phyloP scores from a whole-genome alignment of 495 filamentous ascomycete genomes.

The Cercophora scortea region DNA sequence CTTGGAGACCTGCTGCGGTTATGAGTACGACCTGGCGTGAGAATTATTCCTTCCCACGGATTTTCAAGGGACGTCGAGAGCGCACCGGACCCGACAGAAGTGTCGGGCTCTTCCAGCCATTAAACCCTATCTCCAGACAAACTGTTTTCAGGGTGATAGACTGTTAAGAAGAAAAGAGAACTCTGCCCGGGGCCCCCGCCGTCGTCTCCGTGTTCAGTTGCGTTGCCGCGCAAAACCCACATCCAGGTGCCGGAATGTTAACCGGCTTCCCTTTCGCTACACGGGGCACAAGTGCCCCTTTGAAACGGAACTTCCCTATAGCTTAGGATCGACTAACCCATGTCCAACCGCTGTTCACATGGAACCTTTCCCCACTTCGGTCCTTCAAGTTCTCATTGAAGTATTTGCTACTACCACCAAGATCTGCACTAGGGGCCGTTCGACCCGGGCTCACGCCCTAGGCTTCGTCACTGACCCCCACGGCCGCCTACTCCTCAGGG shows the following conservation, averaged over 20 bases:
- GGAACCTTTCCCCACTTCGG: slow-evolving; percentile 66
- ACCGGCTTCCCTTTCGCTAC: slow-evolving; percentile 61
- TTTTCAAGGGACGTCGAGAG: slow-evolving; percentile 63
- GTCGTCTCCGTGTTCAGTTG: slow-evolving; percentile 58
- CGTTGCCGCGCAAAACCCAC: slow-evolving; percentile 58
- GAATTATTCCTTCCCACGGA: slow-evolving; percentile 59
- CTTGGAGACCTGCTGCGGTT: slow-evolving; percentile 67
- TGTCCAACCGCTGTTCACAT: slow-evolving; percentile 64
- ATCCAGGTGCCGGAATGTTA: slow-evolving; percentile 64
- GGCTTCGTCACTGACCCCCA: slow-evolving; percentile 43
- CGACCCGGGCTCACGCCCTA: slow-evolving; percentile 58
- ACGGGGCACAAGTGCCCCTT: slow-evolving; percentile 51
- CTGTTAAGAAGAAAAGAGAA: slow-evolving; percentile 64
- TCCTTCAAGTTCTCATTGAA: slow-evolving; percentile 68
- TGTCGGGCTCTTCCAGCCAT: slow-evolving; percentile 50
- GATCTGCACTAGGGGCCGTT: slow-evolving; percentile 65
- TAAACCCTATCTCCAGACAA: slow-evolving; percentile 13
- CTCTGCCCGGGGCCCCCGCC: slow-evolving; percentile 55
- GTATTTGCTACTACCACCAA: slow-evolving; percentile 71
- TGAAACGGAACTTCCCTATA: slow-evolving; percentile 60
- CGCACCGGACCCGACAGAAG: slow-evolving; percentile 58
- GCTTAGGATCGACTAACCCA: slow-evolving; percentile 59
- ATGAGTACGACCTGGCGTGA: slow-evolving; percentile 60
- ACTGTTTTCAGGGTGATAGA: slow-evolving; percentile 50
- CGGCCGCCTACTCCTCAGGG: slow-evolving; percentile 29